Conservation (phyloP, 129 eudicot genomes). For the Artemisia argyi region DNA sequence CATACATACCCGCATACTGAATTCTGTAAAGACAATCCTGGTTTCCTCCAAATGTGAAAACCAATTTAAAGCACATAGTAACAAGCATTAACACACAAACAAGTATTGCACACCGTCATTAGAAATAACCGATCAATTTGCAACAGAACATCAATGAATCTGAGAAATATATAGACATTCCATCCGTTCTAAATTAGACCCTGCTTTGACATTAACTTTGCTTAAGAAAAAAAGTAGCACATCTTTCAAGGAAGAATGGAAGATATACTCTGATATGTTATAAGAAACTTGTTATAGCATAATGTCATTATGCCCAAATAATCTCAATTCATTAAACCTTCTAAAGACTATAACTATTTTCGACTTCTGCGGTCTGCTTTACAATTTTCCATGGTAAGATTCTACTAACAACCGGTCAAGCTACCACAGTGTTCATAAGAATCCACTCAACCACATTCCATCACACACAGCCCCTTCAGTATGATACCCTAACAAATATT, state of each 20-base stretch:
- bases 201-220: not conserved
- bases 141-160: not conserved
- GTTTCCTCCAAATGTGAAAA: not conserved
- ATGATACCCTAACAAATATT: not conserved
- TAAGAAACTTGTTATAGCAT: not conserved
- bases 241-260: not conserved
- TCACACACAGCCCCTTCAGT: too few species aligned
- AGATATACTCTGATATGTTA: not conserved
- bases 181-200: not conserved
- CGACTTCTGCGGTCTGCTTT: too few species aligned
- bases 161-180: not conserved
- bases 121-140: constrained; percentile 2
- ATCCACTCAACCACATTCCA: not conserved
- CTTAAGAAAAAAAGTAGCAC: not conserved
- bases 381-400: not conserved
- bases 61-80: not conserved
- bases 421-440: not conserved
- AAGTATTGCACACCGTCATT: not conserved
- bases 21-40: not conserved
- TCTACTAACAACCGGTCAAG: not conserved
- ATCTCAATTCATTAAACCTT: not conserved
- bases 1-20: not conserved
- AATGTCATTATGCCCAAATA: constrained; percentile 12
- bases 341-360: too few species aligned
- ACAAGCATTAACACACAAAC: not conserved